Base-by-base conservation (phyloP, 768 basidiomycete genomes). In the Royoungia palumana region DNA sequence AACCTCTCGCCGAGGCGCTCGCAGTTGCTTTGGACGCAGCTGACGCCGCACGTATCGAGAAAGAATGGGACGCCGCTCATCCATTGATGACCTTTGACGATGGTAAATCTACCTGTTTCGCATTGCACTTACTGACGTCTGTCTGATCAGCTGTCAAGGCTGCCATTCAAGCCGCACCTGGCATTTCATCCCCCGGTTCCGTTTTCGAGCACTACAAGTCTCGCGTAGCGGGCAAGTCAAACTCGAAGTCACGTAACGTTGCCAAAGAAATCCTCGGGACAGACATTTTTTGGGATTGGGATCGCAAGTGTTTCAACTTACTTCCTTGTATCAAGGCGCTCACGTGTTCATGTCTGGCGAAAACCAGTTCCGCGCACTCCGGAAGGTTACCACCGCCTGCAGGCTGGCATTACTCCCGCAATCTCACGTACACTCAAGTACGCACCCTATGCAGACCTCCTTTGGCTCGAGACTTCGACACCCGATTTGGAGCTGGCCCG, bases 381-480 rank as follows among this genome's bases (percentile, higher is more conserved):
- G 22, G 93, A 95, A 72, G 94, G 94, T 13, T 94, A 91, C 66
- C 89, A 94, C 59, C 91, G 91, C 65, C 89, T 85, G 56, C 82
- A 82, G 24, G 82, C 89, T 8, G 93, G 93, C 13, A 70, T 92
- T 40, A 83, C 86, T 58, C 78, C 87, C 6, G 94, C 92, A 11
- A 80, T 93, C 62, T 85, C 87, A 58, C 87, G 93, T 30, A 81
- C 83, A 4, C 73, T 85, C 51, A 79, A 81, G 19, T 96, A 84
- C 61, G 87, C 91, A 1, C 89, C 89, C 17, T 87, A 91, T 57
- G 85, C 91, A 13, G 93, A 96, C 66, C 77, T 94, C 57, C 72
- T 94, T 38, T 96, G 93, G 94, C 77, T 94, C 37, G 94, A 95
- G 72, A 96, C 94, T 2, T 93, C 90, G 59, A 76, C 77, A n/a